Evolutionary conservation across 2,329 filamentous ascomycete genomes (phyloP).

Genomic region (Xylariaceae sp.): DNA sequence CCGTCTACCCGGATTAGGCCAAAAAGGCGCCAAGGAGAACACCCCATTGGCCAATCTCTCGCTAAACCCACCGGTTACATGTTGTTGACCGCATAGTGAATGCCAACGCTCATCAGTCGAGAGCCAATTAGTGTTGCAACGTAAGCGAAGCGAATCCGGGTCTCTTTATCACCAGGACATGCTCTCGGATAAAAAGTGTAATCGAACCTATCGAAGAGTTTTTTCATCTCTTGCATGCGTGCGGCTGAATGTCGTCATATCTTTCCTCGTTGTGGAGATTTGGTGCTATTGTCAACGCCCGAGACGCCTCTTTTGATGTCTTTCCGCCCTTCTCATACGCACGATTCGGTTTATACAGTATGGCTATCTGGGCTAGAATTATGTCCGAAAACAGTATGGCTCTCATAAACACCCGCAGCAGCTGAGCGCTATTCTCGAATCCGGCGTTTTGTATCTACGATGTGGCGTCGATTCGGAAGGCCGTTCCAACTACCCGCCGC

Average conservation of each 20-base stretch:
- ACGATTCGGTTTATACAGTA: too few species aligned
- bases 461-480: not conserved
- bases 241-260: slow-evolving; percentile 1
- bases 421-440: too few species aligned
- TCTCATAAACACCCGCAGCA: too few species aligned
- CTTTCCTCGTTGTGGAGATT: not conserved
- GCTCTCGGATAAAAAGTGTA: too few species aligned
- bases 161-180: not conserved
- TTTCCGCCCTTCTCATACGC: too few species aligned
- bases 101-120: not conserved
- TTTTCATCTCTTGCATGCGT: not conserved
- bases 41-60: slow-evolving; percentile 19
- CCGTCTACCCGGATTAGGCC: slow-evolving; percentile 21
- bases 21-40: not conserved
- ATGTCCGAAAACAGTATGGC: too few species aligned
- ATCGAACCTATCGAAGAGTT: too few species aligned
- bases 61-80: slow-evolving; percentile 18
- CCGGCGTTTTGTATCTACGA: too few species aligned
- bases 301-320: too few species aligned
- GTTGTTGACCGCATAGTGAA: not conserved
- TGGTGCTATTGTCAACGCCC: too few species aligned
- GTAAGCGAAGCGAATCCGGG: slow-evolving; percentile 19
- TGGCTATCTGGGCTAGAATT: too few species aligned
- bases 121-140: slow-evolving; percentile 18
- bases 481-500: too few species aligned